A percentile compares a stretch with the other conserved stretches of the same genome.
Evolutionary conservation across 23 red algal species (phyloP).

Genomic region (Gracilaria gracilis): DNA sequence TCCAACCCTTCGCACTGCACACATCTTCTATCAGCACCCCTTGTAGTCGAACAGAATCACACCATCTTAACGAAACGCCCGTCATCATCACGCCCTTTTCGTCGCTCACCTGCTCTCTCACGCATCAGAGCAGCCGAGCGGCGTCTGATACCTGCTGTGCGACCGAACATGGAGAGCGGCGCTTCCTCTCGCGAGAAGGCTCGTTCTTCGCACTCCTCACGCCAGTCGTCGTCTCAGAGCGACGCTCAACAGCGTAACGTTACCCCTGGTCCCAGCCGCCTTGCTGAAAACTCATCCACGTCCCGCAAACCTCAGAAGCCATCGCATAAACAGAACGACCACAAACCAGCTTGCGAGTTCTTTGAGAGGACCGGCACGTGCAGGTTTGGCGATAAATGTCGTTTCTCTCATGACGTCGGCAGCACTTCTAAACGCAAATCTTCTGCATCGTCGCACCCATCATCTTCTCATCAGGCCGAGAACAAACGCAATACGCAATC

Average conservation of each 20-base stretch:
- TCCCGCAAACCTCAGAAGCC: neutral
- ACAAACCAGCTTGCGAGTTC: neutral
- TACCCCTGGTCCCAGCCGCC: too few relatives aligned
- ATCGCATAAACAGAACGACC: neutral
- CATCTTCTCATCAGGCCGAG: neutral
- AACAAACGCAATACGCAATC: neutral
- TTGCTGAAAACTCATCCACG: neutral
- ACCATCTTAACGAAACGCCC: too few relatives aligned
- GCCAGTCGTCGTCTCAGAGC: neutral
- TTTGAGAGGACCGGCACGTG: constrained; percentile 32
- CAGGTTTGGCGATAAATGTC: constrained; percentile 33
- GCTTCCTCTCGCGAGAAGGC: neutral
- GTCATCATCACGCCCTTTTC: too few relatives aligned
- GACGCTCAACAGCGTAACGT: neutral
- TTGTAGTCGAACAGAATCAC: too few relatives aligned
- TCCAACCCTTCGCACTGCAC: too few relatives aligned
- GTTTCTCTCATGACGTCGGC: constrained; percentile 16
- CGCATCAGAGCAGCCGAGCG: too few relatives aligned
- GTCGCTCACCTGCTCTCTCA: too few relatives aligned
- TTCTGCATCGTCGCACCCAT: neutral
- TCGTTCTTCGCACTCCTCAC: neutral
- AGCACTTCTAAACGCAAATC: neutral
- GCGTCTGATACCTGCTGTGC: neutral
- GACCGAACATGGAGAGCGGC: neutral
- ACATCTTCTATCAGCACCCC: too few relatives aligned